phyloP scores from a whole-genome alignment of 257 asterid species.

The Lantana camara region DNA sequence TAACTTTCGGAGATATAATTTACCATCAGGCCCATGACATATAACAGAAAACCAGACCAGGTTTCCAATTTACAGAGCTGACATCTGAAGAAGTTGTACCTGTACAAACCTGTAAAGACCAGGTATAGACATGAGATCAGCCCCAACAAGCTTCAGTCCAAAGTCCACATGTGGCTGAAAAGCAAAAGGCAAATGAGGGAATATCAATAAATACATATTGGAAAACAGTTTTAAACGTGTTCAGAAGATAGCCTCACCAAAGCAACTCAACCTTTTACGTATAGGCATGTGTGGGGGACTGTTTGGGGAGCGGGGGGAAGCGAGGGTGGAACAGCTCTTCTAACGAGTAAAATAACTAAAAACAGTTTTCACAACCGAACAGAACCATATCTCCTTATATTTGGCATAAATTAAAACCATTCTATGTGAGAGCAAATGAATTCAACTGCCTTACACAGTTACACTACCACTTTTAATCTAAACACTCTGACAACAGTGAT shows the following conservation, averaged over 20 bases:
- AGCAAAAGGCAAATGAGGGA: constrained; percentile 13
- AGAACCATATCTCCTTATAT: too few relatives aligned
- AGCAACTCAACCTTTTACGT: constrained; percentile 4
- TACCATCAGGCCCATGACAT: background rate
- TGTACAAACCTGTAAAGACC: constrained; percentile 80
- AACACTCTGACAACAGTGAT: background rate
- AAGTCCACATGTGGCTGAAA: constrained; percentile 94
- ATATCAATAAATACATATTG: constrained; percentile 7
- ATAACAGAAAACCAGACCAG: too few relatives aligned
- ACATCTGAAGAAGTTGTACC: constrained; percentile 43
- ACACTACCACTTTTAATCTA: background rate
- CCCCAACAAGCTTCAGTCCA: constrained; percentile 85
- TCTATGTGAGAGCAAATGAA: background rate
- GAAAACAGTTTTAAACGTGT: background rate
- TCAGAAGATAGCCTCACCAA: constrained; percentile 9
- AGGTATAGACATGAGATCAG: constrained; percentile 99
- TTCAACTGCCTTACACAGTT: background rate
- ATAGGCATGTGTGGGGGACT: too few relatives aligned
- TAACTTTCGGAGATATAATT: background rate
- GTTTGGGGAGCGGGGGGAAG: too few relatives aligned
- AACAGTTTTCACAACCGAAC: too few relatives aligned
- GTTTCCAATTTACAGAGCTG: background rate
- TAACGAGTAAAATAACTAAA: too few relatives aligned
- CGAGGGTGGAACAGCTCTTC: too few relatives aligned
- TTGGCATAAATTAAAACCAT: background rate